Evolutionary conservation across 1,284 basidiomycete genomes (phyloP).

Genomic region (Sporisorium scitamineum): DNA sequence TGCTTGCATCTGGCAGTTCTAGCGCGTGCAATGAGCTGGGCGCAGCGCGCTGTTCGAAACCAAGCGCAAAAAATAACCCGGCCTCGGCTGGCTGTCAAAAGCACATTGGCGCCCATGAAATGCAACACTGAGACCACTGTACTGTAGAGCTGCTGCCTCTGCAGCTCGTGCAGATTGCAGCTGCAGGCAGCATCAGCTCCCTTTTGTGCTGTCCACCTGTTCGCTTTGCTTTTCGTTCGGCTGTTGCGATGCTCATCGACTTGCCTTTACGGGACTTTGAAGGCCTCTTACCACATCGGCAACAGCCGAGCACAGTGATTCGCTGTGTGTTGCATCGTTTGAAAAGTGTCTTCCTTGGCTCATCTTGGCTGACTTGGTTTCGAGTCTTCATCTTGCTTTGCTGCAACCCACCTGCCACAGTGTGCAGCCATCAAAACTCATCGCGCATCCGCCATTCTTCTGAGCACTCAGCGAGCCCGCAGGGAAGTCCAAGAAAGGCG

Average conservation of each 20-base stretch:
- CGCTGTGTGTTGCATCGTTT: neutral
- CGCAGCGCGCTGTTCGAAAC: neutral
- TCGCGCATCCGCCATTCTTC: neutral
- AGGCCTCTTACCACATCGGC: slow-evolving; percentile 2
- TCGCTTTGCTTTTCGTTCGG: neutral
- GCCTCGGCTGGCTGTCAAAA: neutral
- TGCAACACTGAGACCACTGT: slow-evolving; percentile 3
- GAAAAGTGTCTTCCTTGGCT: neutral
- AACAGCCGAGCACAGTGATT: neutral
- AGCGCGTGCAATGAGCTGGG: slow-evolving; percentile 1
- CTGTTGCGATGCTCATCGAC: neutral
- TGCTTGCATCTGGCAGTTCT: neutral
- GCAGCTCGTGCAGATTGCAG: neutral
- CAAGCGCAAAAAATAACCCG: neutral
- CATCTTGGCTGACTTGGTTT: neutral
- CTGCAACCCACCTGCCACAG: slow-evolving; percentile 1
- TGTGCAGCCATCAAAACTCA: neutral
- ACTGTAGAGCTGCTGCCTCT: neutral
- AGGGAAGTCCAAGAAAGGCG: neutral
- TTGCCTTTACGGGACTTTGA: neutral
- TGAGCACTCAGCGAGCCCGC: neutral
- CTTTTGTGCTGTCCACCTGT: neutral
- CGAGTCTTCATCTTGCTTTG: neutral
- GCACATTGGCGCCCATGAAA: slow-evolving; percentile 3
- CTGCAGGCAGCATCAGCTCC: neutral